A percentile compares a stretch with the other conserved stretches of the same genome.
phyloP scores from a whole-genome alignment of 768 basidiomycete species.

The Pisolithus albus region DNA sequence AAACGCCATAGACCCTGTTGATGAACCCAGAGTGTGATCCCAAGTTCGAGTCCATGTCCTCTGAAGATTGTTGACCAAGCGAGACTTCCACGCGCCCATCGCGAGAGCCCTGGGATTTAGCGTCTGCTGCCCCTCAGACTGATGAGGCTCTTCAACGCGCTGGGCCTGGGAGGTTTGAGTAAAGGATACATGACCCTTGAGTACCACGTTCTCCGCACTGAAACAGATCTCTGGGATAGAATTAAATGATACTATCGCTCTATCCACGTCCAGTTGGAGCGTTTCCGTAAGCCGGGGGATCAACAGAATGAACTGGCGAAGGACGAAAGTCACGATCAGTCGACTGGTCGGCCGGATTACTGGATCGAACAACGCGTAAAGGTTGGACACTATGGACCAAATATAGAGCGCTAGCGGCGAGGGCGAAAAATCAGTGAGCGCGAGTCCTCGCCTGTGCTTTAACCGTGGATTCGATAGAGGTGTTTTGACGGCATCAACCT shows the following conservation, averaged over 20 bases:
- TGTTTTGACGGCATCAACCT: constrained; percentile 29
- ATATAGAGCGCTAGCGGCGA: constrained; percentile 30
- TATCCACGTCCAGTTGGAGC: constrained; percentile 60
- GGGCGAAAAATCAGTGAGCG: constrained; percentile 31
- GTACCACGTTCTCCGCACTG: constrained; percentile 40
- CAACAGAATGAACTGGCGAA: constrained; percentile 55
- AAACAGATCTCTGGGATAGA: constrained; percentile 48
- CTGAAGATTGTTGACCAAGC: constrained; percentile 51
- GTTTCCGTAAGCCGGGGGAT: constrained; percentile 65
- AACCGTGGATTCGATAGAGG: constrained; percentile 13
- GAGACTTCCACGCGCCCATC: constrained; percentile 58
- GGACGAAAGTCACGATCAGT: constrained; percentile 41
- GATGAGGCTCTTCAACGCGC: constrained; percentile 6
- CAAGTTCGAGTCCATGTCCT: constrained; percentile 65
- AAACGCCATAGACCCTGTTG: constrained; percentile 50
- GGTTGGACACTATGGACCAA: constrained; percentile 25
- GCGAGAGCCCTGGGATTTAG: constrained; percentile 33
- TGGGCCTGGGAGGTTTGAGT: constrained; percentile 37
- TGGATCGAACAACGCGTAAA: constrained; percentile 49
- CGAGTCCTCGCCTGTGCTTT: constrained; percentile 36
- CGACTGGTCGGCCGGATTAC: constrained; percentile 57
- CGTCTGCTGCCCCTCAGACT: constrained; percentile 8
- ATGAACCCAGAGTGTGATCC: constrained; percentile 62
- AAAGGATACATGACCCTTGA: constrained; percentile 52
- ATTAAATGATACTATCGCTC: constrained; percentile 44